phyloP scores from a whole-genome alignment of 2,329 filamentous ascomycete genomes.

The Sporothrix globosa region DNA sequence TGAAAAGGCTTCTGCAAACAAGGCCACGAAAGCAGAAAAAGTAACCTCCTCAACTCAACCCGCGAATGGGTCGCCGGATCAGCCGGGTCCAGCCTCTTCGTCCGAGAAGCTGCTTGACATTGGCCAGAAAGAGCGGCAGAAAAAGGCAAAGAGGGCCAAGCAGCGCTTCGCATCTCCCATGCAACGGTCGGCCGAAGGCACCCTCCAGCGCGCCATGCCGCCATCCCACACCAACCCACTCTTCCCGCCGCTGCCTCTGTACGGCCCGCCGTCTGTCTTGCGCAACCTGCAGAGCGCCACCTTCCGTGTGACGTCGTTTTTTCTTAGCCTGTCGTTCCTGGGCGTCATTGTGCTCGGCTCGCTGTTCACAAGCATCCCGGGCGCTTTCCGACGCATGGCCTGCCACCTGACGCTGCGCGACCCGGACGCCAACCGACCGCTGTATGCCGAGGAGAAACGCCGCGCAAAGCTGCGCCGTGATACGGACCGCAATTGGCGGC shows the following conservation, averaged over 20 bases:
- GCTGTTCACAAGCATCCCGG: slow-evolving; percentile 67
- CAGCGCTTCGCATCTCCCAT: not conserved
- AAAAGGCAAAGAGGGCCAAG: slow-evolving; percentile 42
- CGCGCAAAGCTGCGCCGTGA: slow-evolving; percentile 60
- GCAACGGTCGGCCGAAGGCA: slow-evolving; percentile 48
- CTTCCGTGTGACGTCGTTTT: slow-evolving; percentile 70
- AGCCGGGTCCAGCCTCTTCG: not conserved
- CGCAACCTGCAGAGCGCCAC: slow-evolving; percentile 66
- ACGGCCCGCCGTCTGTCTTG: slow-evolving; percentile 72
- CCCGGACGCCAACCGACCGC: slow-evolving; percentile 64
- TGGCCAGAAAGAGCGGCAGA: not conserved
- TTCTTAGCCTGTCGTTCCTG: slow-evolving; percentile 78
- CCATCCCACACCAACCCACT: slow-evolving; percentile 74
- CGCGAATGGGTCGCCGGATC: not conserved
- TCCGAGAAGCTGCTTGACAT: slow-evolving; percentile 15
- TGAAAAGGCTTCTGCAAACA: not conserved
- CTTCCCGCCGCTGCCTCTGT: slow-evolving; percentile 82
- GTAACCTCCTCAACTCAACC: not conserved
- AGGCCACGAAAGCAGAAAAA: not conserved
- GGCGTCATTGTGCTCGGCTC: slow-evolving; percentile 75
- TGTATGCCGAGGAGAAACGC: slow-evolving; percentile 71
- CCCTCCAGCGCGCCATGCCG: slow-evolving; percentile 55
- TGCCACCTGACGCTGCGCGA: slow-evolving; percentile 61
- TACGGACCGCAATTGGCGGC: slow-evolving; percentile 66
- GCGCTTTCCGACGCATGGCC: slow-evolving; percentile 53